Evolutionary conservation across 164 flowering plant species (phyloP).

Genomic region (Platanus orientalis): DNA sequence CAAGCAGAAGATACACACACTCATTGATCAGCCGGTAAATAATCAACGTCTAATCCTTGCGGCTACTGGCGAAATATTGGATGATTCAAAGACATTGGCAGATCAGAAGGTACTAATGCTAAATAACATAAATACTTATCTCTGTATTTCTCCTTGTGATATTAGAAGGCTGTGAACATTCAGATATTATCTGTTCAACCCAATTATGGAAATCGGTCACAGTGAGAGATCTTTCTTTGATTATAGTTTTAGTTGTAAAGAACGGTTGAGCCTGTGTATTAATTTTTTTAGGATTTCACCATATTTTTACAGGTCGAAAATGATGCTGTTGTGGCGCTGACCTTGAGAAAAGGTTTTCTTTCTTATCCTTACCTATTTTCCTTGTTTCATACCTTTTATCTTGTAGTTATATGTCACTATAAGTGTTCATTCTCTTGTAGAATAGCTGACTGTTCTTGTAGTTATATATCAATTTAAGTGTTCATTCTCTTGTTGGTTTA

Average conservation of each 20-base stretch:
- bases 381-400: background rate
- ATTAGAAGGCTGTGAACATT: background rate
- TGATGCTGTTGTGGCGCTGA: slow-evolving; percentile 90
- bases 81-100: slow-evolving; percentile 83
- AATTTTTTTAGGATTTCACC: background rate
- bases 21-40: slow-evolving; percentile 65
- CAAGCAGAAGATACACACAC: slow-evolving; percentile 66
- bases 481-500: too few relatives aligned
- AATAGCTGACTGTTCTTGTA: too few relatives aligned
- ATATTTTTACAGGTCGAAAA: slow-evolving; percentile 79
- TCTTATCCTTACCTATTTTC: background rate
- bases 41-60: slow-evolving; percentile 69
- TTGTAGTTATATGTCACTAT: background rate
- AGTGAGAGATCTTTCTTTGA: too few relatives aligned
- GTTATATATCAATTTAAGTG: too few relatives aligned
- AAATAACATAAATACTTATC: too few relatives aligned
- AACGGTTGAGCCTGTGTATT: background rate
- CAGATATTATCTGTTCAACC: background rate
- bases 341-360: slow-evolving; percentile 73
- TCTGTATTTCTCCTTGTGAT: background rate
- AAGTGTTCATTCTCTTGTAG: too few relatives aligned
- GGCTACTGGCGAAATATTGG: slow-evolving; percentile 53
- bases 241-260: slow-evolving; percentile 1
- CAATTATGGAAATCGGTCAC: background rate
- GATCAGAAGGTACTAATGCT: slow-evolving; percentile 69